Conservation (phyloP, 2,329 filamentous ascomycete species). For the Eutypa lata region DNA sequence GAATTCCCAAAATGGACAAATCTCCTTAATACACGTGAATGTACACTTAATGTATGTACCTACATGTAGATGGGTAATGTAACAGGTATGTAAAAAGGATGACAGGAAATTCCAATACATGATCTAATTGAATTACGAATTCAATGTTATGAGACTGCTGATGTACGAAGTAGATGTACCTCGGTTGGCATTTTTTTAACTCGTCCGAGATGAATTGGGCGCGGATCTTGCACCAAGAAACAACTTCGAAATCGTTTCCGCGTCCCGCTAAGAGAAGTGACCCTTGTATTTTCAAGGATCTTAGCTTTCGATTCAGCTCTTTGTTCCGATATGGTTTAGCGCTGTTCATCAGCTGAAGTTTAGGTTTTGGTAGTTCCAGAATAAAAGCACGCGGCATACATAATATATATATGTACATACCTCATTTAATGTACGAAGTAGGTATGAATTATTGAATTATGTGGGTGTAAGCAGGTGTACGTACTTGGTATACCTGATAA, state of each 20-base stretch:
- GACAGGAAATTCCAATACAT: neutral
- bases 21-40: too few relatives aligned
- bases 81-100: neutral
- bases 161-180: neutral
- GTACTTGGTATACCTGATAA: too few relatives aligned
- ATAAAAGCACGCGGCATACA: too few relatives aligned
- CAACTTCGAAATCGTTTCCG: neutral
- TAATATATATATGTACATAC: neutral
- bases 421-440: too few relatives aligned
- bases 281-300: neutral
- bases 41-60: too few relatives aligned
- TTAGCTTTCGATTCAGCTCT: neutral
- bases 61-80: neutral
- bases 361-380: neutral
- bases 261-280: neutral
- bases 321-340: neutral
- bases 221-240: neutral
- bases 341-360: neutral
- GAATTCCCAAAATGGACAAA: neutral
- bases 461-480: too few relatives aligned
- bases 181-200: neutral
- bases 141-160: neutral
- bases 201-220: neutral
- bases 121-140: neutral
- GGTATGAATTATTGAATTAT: too few relatives aligned